Base-by-base conservation (phyloP, 305 asterid species). In the Fraxinus nigra region DNA sequence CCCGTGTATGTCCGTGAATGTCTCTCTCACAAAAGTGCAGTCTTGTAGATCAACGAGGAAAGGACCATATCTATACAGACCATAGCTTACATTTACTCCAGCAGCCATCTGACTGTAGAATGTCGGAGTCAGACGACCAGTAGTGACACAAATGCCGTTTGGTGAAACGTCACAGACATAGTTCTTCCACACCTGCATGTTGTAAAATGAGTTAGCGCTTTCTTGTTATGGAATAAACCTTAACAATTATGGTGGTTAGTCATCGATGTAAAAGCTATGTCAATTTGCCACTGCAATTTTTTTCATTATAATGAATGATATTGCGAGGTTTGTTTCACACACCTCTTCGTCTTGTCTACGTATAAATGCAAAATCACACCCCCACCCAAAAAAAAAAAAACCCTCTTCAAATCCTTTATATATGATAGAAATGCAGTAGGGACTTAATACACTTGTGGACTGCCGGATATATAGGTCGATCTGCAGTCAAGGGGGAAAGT, bases 21-120 rank as follows among this genome's bases (percentile, higher is more conserved):
- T 90, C 11, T 83, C 86, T 81, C 98, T 91, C 80, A 91, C 98
- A 37, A 92, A 94, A 38, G 82, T 87, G 80, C 98, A 94, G 54
- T 94, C 97, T 84, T 90, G 89, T 4, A 94, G 89, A 35, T 88
- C 88, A 16, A 89, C 97, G 65, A 94, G 87, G 88, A 93, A 94
- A 3, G 97, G 98, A 1, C 95, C 97, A 9, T 88, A 94, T 63
- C 76, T 81, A 63, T 87, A 84, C 82, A 94, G 78, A 1, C 97
- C 98, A 61, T 86, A 93, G 92, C 98, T 94, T 84, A 94, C 95
- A 32, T 94, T 94, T 69, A 94, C 85, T 2, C 89, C 96, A 13
- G 97, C 95, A 1, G 89, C 82, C 95, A 94, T 90, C 88, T 92
- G 95, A 69, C 81, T 34, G 22, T 88, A 90, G 40, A 92, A 84